These are phyloP conservation scores for Xanthoceras sorbifolium DNA, from an alignment of 345 rosid species.

Conservation along the genomic window DNA sequence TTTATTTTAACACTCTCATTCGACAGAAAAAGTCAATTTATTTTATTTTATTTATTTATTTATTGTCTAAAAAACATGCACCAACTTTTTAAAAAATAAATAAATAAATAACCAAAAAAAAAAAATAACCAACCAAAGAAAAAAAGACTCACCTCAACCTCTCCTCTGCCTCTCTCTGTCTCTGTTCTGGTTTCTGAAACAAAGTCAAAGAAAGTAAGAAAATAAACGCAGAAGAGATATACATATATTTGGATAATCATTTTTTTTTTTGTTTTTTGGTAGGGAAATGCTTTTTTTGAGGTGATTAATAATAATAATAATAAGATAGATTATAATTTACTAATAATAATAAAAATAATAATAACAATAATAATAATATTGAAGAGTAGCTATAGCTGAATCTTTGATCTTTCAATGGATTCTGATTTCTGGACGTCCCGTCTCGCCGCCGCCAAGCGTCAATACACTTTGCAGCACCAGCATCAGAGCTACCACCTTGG, in stretches of 20 bases:
- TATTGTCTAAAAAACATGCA: not conserved
- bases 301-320: not conserved
- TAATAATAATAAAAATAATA: not conserved
- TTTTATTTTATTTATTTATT: too few species aligned
- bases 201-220: not conserved
- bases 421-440: conserved; percentile 67
- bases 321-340: too few species aligned
- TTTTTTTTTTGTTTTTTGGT: not conserved
- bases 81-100: too few species aligned
- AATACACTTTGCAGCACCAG: conserved; percentile 48
- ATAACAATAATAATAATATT: not conserved
- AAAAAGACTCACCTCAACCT: not conserved
- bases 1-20: not conserved
- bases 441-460: conserved; percentile 60
- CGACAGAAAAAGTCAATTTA: conserved; percentile 11
- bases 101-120: too few species aligned
- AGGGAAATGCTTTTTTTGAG: not conserved
- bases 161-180: not conserved
- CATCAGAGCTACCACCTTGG: conserved; percentile 50
- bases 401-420: conserved; percentile 43
- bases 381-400: not conserved
- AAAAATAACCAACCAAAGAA: too few species aligned
- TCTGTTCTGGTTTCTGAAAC: not conserved
- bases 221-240: not conserved
- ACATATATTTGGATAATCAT: too few species aligned